Percentiles rank a stretch among this genome's conserved stretches.
Conservation (phyloP, 139 green algal genomes). For the Pseudopediastrum boryanum region DNA sequence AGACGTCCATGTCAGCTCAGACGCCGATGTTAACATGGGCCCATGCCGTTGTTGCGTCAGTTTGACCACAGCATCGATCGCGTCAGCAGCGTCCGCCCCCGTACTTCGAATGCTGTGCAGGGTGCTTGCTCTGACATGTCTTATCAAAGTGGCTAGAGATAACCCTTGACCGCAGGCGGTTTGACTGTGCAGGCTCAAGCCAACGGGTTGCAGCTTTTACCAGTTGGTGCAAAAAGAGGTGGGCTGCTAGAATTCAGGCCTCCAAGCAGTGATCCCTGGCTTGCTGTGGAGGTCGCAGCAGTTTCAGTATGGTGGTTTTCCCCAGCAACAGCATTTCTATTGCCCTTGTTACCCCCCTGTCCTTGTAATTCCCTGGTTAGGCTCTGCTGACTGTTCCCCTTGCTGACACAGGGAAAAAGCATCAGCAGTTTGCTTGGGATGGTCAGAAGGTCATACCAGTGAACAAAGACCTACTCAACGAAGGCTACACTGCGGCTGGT, state of each 20-base stretch:
- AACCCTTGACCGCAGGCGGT: background rate
- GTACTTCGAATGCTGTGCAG: background rate
- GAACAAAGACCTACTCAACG: conserved; percentile 41
- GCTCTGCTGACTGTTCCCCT: background rate
- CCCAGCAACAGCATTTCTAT: background rate
- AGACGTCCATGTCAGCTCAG: background rate
- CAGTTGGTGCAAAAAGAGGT: conserved; percentile 41
- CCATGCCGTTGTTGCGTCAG: background rate
- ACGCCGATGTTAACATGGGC: background rate
- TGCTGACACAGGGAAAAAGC: conserved; percentile 29
- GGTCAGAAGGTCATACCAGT: conserved; percentile 44
- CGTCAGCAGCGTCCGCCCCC: background rate
- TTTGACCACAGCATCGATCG: background rate
- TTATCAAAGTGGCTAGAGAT: background rate
- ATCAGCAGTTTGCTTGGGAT: conserved; percentile 62
- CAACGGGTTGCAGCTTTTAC: conserved; percentile 44
- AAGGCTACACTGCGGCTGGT: conserved; percentile 37
- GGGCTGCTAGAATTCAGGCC: background rate
- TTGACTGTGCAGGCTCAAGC: conserved; percentile 17
- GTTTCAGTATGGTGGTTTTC: too few species aligned
- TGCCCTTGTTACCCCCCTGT: too few species aligned
- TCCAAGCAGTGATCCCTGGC: too few species aligned
- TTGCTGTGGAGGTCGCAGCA: background rate
- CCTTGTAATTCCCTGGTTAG: background rate
- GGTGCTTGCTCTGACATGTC: background rate